phyloP scores from a whole-genome alignment of 208 protist species.

The Trypanosoma caninum region DNA sequence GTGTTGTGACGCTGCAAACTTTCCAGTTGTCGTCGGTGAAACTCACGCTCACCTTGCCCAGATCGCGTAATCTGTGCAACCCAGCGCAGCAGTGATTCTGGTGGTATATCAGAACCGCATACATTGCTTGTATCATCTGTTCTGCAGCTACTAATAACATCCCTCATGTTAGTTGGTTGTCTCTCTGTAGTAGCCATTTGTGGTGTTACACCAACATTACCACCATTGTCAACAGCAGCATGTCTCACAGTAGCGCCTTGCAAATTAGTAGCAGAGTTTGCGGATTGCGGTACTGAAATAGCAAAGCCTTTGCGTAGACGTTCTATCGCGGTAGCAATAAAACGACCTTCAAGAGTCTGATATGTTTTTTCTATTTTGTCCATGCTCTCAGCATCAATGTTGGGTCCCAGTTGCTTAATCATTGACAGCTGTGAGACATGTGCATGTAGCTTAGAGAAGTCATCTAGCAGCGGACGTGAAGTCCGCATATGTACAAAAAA shows the following conservation, averaged over 20 bases:
- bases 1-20: conserved; percentile 71
- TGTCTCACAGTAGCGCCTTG: not conserved
- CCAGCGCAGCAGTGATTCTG: conserved; percentile 41
- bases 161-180: not conserved
- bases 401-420: conserved; percentile 29
- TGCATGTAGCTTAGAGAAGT: conserved; percentile 62
- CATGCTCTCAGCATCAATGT: conserved; percentile 30
- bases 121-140: not conserved
- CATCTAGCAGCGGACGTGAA: conserved; percentile 45
- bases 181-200: not conserved
- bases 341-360: conserved; percentile 62
- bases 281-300: not conserved
- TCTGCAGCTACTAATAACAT: not conserved
- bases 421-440: conserved; percentile 38
- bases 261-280: not conserved
- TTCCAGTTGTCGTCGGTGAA: conserved; percentile 58
- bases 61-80: conserved; percentile 48
- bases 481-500: conserved; percentile 27
- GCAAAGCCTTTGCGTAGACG: conserved; percentile 28
- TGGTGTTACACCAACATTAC: not conserved
- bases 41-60: conserved; percentile 41
- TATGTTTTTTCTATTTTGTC: conserved; percentile 57
- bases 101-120: conserved; percentile 8
- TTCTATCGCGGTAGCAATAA: conserved; percentile 55
- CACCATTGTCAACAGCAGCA: not conserved